Percentiles rank a stretch among this genome's conserved stretches.
phyloP scores from a whole-genome alignment of 2,329 filamentous ascomycete genomes.

The Incumbomyces delicatus region DNA sequence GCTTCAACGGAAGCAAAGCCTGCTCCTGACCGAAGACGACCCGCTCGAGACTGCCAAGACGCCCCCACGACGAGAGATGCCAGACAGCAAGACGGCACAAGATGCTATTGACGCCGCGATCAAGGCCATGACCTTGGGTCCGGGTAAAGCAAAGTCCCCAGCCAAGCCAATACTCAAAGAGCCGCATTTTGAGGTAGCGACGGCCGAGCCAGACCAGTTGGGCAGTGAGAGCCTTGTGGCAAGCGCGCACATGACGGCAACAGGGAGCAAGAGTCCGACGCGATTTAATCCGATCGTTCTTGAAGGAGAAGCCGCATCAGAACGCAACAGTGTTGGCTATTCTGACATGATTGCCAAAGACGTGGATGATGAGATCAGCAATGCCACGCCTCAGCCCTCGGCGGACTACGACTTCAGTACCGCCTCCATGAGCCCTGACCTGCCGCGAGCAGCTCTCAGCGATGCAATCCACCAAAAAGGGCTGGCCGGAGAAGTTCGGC shows the following conservation, averaged over 20 bases:
- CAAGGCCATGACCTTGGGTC: slow-evolving; percentile 11
- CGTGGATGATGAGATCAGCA: not conserved
- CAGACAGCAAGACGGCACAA: slow-evolving; percentile 16
- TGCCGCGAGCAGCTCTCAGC: not conserved
- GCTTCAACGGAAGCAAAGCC: slow-evolving; percentile 56
- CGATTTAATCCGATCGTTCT: slow-evolving; percentile 7
- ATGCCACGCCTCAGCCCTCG: not conserved
- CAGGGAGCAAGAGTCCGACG: slow-evolving; percentile 5
- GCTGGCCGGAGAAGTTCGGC: not conserved
- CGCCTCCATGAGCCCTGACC: slow-evolving; percentile 2
- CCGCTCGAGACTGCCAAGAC: slow-evolving; percentile 6
- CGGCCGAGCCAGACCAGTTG: not conserved
- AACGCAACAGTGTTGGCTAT: not conserved
- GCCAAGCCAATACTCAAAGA: slow-evolving; percentile 19
- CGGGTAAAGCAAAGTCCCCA: slow-evolving; percentile 12
- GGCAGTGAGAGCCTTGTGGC: not conserved
- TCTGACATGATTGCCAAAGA: not conserved
- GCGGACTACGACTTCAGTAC: not conserved
- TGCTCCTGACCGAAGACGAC: slow-evolving; percentile 36
- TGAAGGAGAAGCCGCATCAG: slow-evolving; percentile 5
- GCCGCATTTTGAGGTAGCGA: slow-evolving; percentile 16
- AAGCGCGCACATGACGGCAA: slow-evolving; percentile 1
- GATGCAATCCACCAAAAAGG: not conserved
- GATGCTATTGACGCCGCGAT: slow-evolving; percentile 14
- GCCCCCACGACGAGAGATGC: slow-evolving; percentile 21